Conservation (phyloP, 306 rosid species). For the Cucurbita argyrosperma region DNA sequence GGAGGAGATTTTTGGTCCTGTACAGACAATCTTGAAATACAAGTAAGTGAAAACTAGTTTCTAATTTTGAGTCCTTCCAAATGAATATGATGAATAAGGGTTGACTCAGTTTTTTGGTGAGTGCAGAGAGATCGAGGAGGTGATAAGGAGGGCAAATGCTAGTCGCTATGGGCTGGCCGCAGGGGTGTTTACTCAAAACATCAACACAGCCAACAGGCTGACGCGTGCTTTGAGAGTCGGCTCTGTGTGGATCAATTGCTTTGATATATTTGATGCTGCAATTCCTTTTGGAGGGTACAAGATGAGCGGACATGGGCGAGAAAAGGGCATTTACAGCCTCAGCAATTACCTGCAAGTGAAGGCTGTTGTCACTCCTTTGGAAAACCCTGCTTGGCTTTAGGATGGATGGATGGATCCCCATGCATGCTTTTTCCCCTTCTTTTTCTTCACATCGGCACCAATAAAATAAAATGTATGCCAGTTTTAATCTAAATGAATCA, state of each 20-base stretch:
- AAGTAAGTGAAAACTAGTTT: conserved; percentile 30
- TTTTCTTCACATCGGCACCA: background rate
- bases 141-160: conserved; percentile 54
- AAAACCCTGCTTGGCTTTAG: conserved; percentile 83
- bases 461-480: background rate
- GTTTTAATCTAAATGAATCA: too few species aligned
- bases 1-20: conserved; percentile 94
- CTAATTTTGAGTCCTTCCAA: background rate
- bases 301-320: conserved; percentile 91
- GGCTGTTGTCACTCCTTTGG: conserved; percentile 65
- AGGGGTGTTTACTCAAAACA: conserved; percentile 56
- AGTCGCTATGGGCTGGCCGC: conserved; percentile 76
- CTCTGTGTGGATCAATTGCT: conserved; percentile 73
- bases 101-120: background rate
- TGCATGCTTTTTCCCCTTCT: background rate
- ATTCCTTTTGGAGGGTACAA: conserved; percentile 94
- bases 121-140: conserved; percentile 57
- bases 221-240: conserved; percentile 66
- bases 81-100: background rate
- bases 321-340: conserved; percentile 72
- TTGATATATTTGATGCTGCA: conserved; percentile 69
- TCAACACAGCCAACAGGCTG: conserved; percentile 62
- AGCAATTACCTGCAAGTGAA: conserved; percentile 81
- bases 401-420: background rate
- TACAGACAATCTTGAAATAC: conserved; percentile 73